Evolutionary conservation across 2,329 filamentous ascomycete genomes (phyloP), one percentile per base, ranked within the genome.

Genomic region (Colletotrichum sp.): DNA sequence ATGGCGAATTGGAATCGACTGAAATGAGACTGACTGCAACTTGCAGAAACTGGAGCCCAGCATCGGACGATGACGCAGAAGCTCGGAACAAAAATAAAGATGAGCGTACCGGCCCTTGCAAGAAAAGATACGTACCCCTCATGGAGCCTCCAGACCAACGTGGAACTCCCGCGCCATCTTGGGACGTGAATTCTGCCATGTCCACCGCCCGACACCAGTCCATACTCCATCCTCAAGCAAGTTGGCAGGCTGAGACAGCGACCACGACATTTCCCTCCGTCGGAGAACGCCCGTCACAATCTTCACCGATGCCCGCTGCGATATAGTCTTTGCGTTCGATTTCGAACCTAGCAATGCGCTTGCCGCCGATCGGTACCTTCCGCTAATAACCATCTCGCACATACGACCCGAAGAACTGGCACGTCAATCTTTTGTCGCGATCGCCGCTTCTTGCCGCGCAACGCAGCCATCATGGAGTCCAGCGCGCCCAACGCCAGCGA

Each of bases 401-500:
- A 59, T 44, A 67, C 71, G 57, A 36, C 60, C 44, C 24, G 49
- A 26, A 76, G 30, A 74, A 59, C 44, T 32, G 72, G 63, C 70
- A 49, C 59, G 32, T 26, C 57, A 65, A 39, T 65, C 44, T 52
- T 52, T 26, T 57, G 16, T 49, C 74, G 71, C 65, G 64, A 69
- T 39, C 39, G 65, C 70, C 74, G 71, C 74, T 55, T 60, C 59
- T 69, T 49, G 71, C 62, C 30, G 71, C 71, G 59, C 49, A 36
- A 34, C 34, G 64, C 63, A 76, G 16, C n/a, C 74, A 77, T 69
- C 69, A 76, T 73, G 63, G 72, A 71, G 66, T 62, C 67, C 16
- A 57, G 72, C 44, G 66, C 63, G 64, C 66, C 52, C 59, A 80
- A 77, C 76, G 81, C 79, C 68, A 87, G 87, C 80, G 84, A 85